A percentile compares a stretch with the other conserved stretches of the same genome.
Evolutionary conservation across 257 asterid species (phyloP).

Genomic region (Petrea volubilis): DNA sequence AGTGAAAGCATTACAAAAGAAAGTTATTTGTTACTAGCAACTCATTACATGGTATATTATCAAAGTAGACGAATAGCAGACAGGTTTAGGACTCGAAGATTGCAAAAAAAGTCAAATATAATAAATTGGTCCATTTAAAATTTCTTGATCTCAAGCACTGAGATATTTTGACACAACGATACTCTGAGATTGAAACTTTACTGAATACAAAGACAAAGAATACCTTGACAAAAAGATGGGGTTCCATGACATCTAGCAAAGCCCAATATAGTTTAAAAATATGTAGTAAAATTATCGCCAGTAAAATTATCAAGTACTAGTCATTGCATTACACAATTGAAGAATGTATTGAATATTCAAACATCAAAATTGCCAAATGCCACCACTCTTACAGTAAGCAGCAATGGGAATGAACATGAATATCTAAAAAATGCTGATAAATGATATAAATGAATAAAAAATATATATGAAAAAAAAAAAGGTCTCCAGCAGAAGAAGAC

Average conservation of each 20-base stretch:
- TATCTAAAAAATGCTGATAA: background rate
- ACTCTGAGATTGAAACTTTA: background rate
- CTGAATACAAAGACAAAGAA: background rate
- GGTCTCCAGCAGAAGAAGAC: slow-evolving; percentile 28
- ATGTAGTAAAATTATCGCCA: background rate
- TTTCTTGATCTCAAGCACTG: slow-evolving; percentile 8
- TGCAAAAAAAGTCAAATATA: background rate
- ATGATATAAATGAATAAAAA: background rate
- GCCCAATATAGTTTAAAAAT: no score
- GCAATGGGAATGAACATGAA: slow-evolving; percentile 11
- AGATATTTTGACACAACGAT: slow-evolving; percentile 1
- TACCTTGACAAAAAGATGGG: background rate
- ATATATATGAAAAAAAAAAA: slow-evolving; percentile 12
- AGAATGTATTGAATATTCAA: background rate
- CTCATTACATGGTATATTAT: background rate
- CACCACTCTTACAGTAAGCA: slow-evolving; percentile 4
- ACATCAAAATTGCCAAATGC: background rate
- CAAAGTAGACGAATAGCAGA: slow-evolving; percentile 9
- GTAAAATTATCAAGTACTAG: background rate
- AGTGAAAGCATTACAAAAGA: background rate
- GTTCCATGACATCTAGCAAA: background rate
- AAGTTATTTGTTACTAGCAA: background rate
- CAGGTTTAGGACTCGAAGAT: background rate
- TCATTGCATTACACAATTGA: background rate
- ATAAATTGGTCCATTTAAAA: background rate